Evolutionary conservation across 2,329 filamentous ascomycete genomes (phyloP).

Genomic region (Delphinella strobiligena): DNA sequence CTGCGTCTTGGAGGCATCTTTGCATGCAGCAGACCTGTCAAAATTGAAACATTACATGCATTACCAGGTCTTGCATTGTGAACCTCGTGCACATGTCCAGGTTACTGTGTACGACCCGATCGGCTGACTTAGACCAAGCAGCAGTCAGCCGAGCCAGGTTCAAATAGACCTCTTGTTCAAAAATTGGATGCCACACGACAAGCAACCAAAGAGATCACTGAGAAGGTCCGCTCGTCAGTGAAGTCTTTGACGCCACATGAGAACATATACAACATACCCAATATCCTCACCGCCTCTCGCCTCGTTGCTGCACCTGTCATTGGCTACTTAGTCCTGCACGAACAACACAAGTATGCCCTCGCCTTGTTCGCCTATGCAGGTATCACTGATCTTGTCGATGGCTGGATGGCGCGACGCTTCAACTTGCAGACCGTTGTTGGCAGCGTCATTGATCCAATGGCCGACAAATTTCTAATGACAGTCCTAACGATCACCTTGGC

Average conservation of each 20-base stretch:
- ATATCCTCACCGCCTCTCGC: constrained; percentile 79
- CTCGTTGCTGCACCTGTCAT: constrained; percentile 72
- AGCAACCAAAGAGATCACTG: constrained; percentile 17
- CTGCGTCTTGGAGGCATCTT: too few relatives aligned
- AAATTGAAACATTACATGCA: too few relatives aligned
- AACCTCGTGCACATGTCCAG: too few relatives aligned
- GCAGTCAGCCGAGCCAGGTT: not conserved
- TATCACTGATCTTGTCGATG: constrained; percentile 83
- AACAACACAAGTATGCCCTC: constrained; percentile 66
- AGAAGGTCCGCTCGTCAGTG: constrained; percentile 20
- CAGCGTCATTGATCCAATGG: constrained; percentile 91
- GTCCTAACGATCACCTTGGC: constrained; percentile 77
- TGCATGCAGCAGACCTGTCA: too few relatives aligned
- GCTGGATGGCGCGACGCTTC: constrained; percentile 83
- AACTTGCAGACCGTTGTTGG: constrained; percentile 87
- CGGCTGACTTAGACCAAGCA: constrained; percentile 1
- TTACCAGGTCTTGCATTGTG: too few relatives aligned
- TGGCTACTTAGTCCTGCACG: constrained; percentile 78
- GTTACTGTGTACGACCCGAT: not conserved
- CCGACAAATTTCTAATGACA: constrained; percentile 94
- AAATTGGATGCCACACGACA: constrained; percentile 16
- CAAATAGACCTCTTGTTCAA: constrained; percentile 13
- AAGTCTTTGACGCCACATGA: constrained; percentile 46
- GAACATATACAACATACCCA: constrained; percentile 95
- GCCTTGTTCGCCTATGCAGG: constrained; percentile 86